Evolutionary conservation across 768 basidiomycete species (phyloP).

Genomic region (Gloeopeniophorella convolvens): DNA sequence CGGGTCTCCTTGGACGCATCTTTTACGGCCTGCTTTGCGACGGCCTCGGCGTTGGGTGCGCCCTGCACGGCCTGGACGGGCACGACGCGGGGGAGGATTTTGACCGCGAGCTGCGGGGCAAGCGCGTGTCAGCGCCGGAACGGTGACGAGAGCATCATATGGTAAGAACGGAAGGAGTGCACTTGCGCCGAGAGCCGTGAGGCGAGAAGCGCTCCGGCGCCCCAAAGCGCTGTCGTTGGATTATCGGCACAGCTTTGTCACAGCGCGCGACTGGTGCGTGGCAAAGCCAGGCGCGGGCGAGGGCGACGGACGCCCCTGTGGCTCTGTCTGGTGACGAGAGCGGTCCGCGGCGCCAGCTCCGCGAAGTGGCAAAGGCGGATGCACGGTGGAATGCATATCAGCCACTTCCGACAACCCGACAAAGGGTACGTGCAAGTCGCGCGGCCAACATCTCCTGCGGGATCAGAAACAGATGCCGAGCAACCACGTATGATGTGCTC

Average conservation of each 20-base stretch:
- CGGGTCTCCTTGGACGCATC: constrained; percentile 96
- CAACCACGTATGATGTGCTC: too few species aligned
- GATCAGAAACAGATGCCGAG: too few species aligned
- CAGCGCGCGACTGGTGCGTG: constrained; percentile 4
- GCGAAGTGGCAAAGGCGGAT: not conserved
- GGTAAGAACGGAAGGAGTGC: not conserved
- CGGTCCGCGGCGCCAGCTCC: not conserved
- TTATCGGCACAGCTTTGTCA: constrained; percentile 1
- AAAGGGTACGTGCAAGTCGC: too few species aligned
- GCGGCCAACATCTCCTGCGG: too few species aligned
- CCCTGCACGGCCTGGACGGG: constrained; percentile 48
- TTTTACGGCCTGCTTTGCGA: constrained; percentile 74
- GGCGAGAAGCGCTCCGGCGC: constrained; percentile 1
- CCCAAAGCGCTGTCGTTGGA: not conserved
- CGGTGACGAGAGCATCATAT: not conserved
- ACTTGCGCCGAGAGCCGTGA: not conserved
- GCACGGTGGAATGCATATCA: too few species aligned
- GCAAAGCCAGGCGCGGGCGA: not conserved
- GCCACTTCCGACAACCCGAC: too few species aligned
- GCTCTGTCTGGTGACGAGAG: not conserved
- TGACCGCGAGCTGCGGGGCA: constrained; percentile 79
- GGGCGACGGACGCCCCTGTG: not conserved
- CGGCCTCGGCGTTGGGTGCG: constrained; percentile 45
- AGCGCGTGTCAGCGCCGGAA: not conserved
- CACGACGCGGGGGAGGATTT: constrained; percentile 87